Conservation (phyloP, 805 yeast species). For the Ogataea polymorpha region DNA sequence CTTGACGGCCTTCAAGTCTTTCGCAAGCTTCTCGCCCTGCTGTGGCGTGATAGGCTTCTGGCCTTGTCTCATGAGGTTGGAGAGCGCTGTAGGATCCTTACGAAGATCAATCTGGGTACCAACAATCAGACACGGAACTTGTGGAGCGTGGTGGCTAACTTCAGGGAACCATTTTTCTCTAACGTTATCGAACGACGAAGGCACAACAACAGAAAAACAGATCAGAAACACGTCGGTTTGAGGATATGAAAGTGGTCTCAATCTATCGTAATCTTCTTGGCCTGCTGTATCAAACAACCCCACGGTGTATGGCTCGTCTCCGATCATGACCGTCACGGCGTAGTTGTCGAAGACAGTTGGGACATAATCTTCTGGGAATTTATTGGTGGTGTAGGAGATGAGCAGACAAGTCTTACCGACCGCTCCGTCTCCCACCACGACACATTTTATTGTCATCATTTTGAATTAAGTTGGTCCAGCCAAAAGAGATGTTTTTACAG, state of each 20-base stretch:
- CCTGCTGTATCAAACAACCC: constrained; percentile 99
- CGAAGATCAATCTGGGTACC: constrained; percentile 96
- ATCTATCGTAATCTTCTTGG: constrained; percentile 97
- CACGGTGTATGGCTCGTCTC: constrained; percentile 95
- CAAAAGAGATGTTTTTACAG: constrained; percentile 11
- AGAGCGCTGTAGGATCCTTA: constrained; percentile 86
- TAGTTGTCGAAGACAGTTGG: constrained; percentile 98
- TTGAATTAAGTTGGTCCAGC: constrained; percentile 14
- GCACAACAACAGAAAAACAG: constrained; percentile 94
- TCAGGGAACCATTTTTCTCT: constrained; percentile 99
- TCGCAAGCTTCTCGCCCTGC: constrained; percentile 89
- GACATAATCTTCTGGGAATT: constrained; percentile 96
- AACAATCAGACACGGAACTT: constrained; percentile 93
- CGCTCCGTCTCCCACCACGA: constrained; percentile 99
- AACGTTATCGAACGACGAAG: constrained; percentile 95
- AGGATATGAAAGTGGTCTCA: constrained; percentile 95
- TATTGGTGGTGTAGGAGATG: constrained; percentile 93
- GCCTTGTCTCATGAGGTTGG: constrained; percentile 87
- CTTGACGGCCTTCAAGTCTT: constrained; percentile 91
- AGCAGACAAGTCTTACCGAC: constrained; percentile 96
- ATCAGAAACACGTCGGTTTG: constrained; percentile 95
- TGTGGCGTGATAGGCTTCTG: constrained; percentile 81
- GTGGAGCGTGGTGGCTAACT: constrained; percentile 92
- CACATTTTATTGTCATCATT: constrained; percentile 80
- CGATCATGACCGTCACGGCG: constrained; percentile 93